Conservation (phyloP, 1,139 yeast species). For the Scheffersomyces lignicola region DNA sequence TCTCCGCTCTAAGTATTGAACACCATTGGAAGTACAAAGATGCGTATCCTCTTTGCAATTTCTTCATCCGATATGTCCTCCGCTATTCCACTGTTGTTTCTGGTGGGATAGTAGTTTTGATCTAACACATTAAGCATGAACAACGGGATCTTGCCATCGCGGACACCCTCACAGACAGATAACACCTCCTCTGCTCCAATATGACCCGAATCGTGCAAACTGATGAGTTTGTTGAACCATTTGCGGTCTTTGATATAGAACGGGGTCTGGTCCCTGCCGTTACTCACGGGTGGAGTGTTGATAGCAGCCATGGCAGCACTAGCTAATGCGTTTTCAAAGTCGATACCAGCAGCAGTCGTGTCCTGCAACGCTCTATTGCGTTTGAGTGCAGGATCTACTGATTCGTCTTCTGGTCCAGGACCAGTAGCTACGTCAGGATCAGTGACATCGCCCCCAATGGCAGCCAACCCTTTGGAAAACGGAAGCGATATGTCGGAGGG, state of each 20-base stretch:
- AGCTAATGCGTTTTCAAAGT: slow-evolving; percentile 32
- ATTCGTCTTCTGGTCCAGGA: slow-evolving; percentile 18
- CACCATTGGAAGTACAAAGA: slow-evolving; percentile 40
- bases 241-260: slow-evolving; percentile 40
- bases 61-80: slow-evolving; percentile 33
- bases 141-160: slow-evolving; percentile 41
- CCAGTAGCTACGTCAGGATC: slow-evolving; percentile 3
- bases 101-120: slow-evolving; percentile 29
- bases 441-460: slow-evolving; percentile 1
- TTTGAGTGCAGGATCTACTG: slow-evolving; percentile 33
- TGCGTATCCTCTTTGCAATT: slow-evolving; percentile 33
- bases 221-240: slow-evolving; percentile 39
- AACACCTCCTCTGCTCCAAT: slow-evolving; percentile 35
- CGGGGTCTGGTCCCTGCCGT: slow-evolving; percentile 24
- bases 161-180: slow-evolving; percentile 37
- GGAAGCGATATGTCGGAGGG: slow-evolving; percentile 4
- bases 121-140: slow-evolving; percentile 42
- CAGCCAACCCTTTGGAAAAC: background rate
- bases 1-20: slow-evolving; percentile 14
- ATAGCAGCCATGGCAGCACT: slow-evolving; percentile 37
- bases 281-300: slow-evolving; percentile 30
- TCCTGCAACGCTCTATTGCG: slow-evolving; percentile 17
- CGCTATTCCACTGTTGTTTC: slow-evolving; percentile 17
- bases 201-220: slow-evolving; percentile 29
- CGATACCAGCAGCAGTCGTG: slow-evolving; percentile 16